Evolutionary conservation across 148 eudicot genomes (phyloP), one percentile per base, ranked within the genome.

Genomic region (Linanthus parryae): DNA sequence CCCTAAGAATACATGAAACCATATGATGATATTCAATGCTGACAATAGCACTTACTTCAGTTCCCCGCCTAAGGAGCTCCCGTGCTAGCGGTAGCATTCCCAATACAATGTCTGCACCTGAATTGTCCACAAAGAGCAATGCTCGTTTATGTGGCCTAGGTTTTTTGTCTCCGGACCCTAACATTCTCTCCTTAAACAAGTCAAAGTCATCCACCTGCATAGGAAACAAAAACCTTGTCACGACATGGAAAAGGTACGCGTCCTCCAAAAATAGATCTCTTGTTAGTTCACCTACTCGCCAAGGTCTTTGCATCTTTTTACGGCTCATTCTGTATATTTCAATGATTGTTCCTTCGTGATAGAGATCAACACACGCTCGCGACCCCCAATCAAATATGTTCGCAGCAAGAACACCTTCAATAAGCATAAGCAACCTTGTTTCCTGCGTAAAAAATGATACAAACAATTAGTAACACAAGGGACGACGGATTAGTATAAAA

Each of bases 361-460:
- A 92, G 61, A 92, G 99, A 54, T 92, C 96, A 62, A 92, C 99
- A 73, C 99, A 92, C 17, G 99, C 99, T 49, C 96, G 96, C 21
- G 99, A 87, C 52, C 99, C 99, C 99, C 99, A 92, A 50, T 92
- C 96, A 72, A 92, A 92, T 31, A 92, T 92, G 74, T 92, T 92
- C 38, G 99, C 99, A 64, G 96, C 99, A 44, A 92, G 87, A 45
- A 92, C 99, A 11, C 99, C 99, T 73, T 92, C 99, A 31, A 92
- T 84, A 64, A 92, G 73, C 24, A 78, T 75, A 63, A 82, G 88
- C 63, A 84, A 55, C 62, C 96, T 81, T 58, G 72, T 67, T 33
- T 87, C 99, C 99, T 92, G 65, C 25, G 73, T n/a, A 23, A 35
- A 31, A 16, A 56, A 63, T 30, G 14, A 73, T 18, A 21, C 17